phyloP scores from a whole-genome alignment of 2,329 filamentous ascomycete genomes.

The Ilyonectria destructans region DNA sequence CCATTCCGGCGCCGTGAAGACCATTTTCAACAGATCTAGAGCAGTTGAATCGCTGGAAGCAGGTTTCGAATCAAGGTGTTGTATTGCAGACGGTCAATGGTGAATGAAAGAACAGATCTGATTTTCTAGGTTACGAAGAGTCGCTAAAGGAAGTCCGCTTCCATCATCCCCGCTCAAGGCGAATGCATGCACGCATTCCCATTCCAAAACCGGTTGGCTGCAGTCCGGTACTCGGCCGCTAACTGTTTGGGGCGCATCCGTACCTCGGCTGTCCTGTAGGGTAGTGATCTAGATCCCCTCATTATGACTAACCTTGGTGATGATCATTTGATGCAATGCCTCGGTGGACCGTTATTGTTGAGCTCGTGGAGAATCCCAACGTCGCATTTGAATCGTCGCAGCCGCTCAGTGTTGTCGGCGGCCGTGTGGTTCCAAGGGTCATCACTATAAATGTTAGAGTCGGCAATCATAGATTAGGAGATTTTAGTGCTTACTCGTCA shows the following conservation, averaged over 20 bases:
- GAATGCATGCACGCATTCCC: neutral
- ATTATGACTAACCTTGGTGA: too few species aligned
- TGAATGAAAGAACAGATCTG: neutral
- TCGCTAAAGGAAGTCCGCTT: neutral
- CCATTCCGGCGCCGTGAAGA: constrained; percentile 75
- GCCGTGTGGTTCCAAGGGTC: constrained; percentile 73
- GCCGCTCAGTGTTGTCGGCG: constrained; percentile 72
- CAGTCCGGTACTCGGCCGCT: neutral
- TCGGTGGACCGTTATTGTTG: too few species aligned
- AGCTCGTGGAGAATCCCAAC: constrained; percentile 57
- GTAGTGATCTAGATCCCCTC: too few species aligned
- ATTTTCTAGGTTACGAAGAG: neutral
- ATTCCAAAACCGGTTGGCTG: neutral
- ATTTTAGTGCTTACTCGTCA: constrained; percentile 47
- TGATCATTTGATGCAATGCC: too few species aligned
- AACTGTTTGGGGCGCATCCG: neutral
- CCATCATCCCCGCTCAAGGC: constrained; percentile 1
- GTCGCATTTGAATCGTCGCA: constrained; percentile 70
- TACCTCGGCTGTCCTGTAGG: neutral
- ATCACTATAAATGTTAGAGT: constrained; percentile 57
- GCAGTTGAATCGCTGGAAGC: neutral
- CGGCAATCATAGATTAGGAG: fast-evolving
- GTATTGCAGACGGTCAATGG: neutral
- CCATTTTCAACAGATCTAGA: constrained; percentile 53
- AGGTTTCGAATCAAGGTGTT: neutral